Evolutionary conservation across 73 alveolate species (phyloP).

Genomic region (Effrenium voratum): DNA sequence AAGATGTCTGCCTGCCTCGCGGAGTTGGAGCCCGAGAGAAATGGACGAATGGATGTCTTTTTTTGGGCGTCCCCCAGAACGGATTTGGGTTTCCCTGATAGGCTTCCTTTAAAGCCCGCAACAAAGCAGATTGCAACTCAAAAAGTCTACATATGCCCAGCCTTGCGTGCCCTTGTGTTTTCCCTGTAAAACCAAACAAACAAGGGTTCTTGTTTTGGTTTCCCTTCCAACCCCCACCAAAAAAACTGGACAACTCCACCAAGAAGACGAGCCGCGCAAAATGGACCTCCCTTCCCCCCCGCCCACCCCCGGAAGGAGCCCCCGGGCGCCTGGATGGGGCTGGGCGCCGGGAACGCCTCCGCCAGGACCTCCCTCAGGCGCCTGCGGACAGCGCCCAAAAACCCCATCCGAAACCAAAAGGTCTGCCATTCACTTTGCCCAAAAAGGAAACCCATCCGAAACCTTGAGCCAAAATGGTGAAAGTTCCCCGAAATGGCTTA

Average conservation of each 20-base stretch:
- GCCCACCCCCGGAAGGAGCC: neutral
- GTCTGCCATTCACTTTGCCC: too few relatives aligned
- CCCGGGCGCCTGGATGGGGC: slow-evolving; percentile 53
- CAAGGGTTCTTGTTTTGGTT: neutral
- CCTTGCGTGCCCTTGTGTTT: neutral
- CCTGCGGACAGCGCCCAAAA: neutral
- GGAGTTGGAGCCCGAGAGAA: too few relatives aligned
- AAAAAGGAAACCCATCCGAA: too few relatives aligned
- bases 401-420: too few relatives aligned
- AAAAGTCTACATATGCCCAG: neutral
- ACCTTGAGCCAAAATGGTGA: too few relatives aligned
- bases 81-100: too few relatives aligned
- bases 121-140: too few relatives aligned
- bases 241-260: neutral
- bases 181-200: neutral
- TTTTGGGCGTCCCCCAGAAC: too few relatives aligned
- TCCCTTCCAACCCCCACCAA: neutral
- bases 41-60: too few relatives aligned
- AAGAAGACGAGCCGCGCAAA: neutral
- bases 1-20: too few relatives aligned
- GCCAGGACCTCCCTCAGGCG: slow-evolving; percentile 45
- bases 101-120: too few relatives aligned
- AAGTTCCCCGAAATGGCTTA: neutral
- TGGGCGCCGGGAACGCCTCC: slow-evolving; percentile 27
- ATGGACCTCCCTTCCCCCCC: neutral